Conservation (phyloP, 805 yeast species). For the Cyberlindnera sargentensis region DNA sequence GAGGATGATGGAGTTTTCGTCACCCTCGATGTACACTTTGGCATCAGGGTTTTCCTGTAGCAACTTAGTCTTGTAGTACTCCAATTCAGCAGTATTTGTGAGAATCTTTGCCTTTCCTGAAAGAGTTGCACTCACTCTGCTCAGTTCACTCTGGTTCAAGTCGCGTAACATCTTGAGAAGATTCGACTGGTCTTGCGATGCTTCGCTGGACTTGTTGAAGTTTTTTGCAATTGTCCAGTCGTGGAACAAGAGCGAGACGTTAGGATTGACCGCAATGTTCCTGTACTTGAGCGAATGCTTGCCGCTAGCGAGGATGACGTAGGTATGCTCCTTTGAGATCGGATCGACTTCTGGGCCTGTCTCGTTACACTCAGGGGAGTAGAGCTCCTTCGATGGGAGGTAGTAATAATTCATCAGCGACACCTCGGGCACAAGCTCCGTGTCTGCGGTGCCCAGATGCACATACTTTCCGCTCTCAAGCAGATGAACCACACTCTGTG, state of each 20-base stretch:
- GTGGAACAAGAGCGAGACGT: conserved; percentile 78
- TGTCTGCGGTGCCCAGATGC: conserved; percentile 75
- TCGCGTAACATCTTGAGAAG: conserved; percentile 59
- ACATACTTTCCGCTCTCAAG: conserved; percentile 60
- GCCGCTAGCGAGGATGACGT: conserved; percentile 67
- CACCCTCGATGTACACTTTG: conserved; percentile 55
- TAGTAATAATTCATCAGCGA: conserved; percentile 88
- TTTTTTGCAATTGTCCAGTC: conserved; percentile 76
- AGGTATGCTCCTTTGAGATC: conserved; percentile 33
- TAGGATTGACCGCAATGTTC: conserved; percentile 64
- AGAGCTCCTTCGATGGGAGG: conserved; percentile 35
- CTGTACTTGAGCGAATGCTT: conserved; percentile 65
- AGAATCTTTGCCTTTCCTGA: conserved; percentile 63
- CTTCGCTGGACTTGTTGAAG: conserved; percentile 23
- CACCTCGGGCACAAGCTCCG: conserved; percentile 67
- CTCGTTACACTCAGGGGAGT: conserved; percentile 7
- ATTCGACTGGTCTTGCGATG: conserved; percentile 29
- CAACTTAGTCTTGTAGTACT: conserved; percentile 55
- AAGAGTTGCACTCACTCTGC: conserved; percentile 77
- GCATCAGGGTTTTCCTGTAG: conserved; percentile 64
- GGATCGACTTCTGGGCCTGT: conserved; percentile 20
- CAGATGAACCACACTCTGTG: conserved; percentile 34
- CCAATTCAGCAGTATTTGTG: conserved; percentile 40
- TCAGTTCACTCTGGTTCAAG: conserved; percentile 72
- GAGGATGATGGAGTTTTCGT: conserved; percentile 57